These are phyloP conservation scores for Aspergillus fructus DNA, from an alignment of 2,329 filamentous ascomycete species.

Conservation along the genomic window DNA sequence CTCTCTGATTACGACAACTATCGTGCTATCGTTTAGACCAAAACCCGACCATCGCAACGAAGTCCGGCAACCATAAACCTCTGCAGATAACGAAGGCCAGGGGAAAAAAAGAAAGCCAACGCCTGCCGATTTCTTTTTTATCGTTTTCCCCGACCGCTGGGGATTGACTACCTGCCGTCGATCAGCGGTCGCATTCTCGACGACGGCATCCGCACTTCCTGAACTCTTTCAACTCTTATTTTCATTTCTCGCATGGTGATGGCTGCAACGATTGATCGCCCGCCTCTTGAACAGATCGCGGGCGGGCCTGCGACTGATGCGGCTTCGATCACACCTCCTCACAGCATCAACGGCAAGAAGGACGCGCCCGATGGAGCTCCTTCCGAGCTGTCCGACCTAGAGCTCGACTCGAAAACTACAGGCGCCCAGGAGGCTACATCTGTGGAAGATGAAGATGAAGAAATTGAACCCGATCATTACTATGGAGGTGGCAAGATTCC, in stretches of 20 bases:
- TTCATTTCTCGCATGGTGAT: slow-evolving; percentile 26
- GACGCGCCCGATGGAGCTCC: slow-evolving; percentile 42
- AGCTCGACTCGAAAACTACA: slow-evolving; percentile 33
- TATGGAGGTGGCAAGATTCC: slow-evolving; percentile 80
- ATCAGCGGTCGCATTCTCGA: slow-evolving; percentile 45
- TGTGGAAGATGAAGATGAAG: slow-evolving; percentile 67
- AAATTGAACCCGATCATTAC: slow-evolving; percentile 82
- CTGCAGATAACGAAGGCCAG: neutral
- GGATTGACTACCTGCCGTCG: slow-evolving; percentile 39
- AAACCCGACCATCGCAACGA: neutral
- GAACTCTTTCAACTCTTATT: slow-evolving; percentile 12
- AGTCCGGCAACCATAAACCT: slow-evolving; percentile 4
- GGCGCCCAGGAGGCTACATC: slow-evolving; percentile 26
- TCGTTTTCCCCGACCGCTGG: slow-evolving; percentile 42
- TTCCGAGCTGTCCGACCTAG: slow-evolving; percentile 44
- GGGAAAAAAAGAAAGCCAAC: neutral
- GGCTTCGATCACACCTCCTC: slow-evolving; percentile 43
- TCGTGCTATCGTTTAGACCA: neutral
- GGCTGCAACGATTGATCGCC: slow-evolving; percentile 35
- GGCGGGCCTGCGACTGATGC: slow-evolving; percentile 26
- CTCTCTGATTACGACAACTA: neutral
- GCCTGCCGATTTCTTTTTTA: slow-evolving; percentile 5
- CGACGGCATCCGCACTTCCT: slow-evolving; percentile 32
- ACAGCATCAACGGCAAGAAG: slow-evolving; percentile 46
- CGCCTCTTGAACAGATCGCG: slow-evolving; percentile 26